These are phyloP conservation scores for Dalbergia oliveri DNA, from an alignment of 306 rosid species.

Conservation along the genomic window DNA sequence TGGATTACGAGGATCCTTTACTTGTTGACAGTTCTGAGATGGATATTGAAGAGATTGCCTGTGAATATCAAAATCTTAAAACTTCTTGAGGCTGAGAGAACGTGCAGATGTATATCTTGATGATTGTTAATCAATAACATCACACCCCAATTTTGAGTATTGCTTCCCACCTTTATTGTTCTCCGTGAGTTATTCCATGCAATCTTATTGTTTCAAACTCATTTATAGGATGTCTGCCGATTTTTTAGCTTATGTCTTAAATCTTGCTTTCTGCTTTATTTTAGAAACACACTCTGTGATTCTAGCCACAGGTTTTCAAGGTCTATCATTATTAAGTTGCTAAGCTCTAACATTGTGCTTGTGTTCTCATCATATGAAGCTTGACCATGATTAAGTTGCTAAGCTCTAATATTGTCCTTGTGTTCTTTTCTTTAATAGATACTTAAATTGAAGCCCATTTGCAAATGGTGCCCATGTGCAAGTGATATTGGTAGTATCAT, in stretches of 20 bases:
- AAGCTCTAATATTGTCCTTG: background rate
- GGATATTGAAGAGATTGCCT: conserved; percentile 63
- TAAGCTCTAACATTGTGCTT: background rate
- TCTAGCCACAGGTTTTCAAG: background rate
- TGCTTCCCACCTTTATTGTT: conserved; percentile 6
- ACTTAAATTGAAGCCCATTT: background rate
- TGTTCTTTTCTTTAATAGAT: background rate
- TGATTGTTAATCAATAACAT: conserved; percentile 11
- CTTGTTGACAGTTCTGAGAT: conserved; percentile 55
- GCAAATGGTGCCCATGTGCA: background rate
- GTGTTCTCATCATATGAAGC: background rate
- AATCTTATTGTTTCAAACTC: conserved; percentile 24
- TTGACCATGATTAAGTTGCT: background rate
- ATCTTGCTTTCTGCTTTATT: conserved; percentile 31
- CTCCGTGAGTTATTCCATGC: background rate
- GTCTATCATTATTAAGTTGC: background rate
- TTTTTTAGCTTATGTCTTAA: conserved; percentile 18
- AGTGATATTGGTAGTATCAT: background rate
- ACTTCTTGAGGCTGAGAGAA: conserved; percentile 5
- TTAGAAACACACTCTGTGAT: conserved; percentile 11
- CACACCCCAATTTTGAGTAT: conserved; percentile 3
- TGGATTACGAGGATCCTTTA: conserved; percentile 50
- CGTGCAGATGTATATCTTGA: conserved; percentile 10
- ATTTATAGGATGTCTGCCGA: background rate
- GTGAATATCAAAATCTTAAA: conserved; percentile 48